Evolutionary conservation across 2,329 filamentous ascomycete genomes (phyloP).

Genomic region (Mycosphaerelloides madeirae): DNA sequence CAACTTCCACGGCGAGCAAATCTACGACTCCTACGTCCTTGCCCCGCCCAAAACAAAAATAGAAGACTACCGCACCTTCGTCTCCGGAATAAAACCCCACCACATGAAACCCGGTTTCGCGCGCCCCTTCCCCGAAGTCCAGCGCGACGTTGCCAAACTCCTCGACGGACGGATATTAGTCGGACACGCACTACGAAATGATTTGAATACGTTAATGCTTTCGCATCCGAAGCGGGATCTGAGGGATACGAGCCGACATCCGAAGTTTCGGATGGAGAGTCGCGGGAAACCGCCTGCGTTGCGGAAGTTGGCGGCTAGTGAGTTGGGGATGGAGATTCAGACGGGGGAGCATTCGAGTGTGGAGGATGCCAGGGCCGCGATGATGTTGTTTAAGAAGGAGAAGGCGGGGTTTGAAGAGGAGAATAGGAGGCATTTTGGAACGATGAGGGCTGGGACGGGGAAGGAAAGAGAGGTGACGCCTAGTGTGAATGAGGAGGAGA

Average conservation of each 20-base stretch:
- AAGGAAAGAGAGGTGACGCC: constrained; percentile 20
- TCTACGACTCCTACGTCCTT: constrained; percentile 90
- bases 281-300: constrained; percentile 66
- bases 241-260: constrained; percentile 76
- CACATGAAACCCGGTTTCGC: constrained; percentile 57
- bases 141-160: constrained; percentile 63
- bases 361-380: constrained; percentile 80
- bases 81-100: constrained; percentile 74
- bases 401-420: constrained; percentile 84
- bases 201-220: constrained; percentile 69
- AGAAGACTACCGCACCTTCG: constrained; percentile 82
- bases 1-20: constrained; percentile 85
- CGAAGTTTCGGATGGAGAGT: constrained; percentile 66
- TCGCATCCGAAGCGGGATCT: constrained; percentile 72
- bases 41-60: constrained; percentile 61
- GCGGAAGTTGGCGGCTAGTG: constrained; percentile 53
- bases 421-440: constrained; percentile 61
- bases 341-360: constrained; percentile 57
- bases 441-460: constrained; percentile 12
- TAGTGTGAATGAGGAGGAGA: constrained; percentile 19
- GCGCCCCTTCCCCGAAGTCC: constrained; percentile 67
- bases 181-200: constrained; percentile 78
- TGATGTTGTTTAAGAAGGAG: constrained; percentile 78
- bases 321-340: constrained; percentile 57
- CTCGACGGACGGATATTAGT: constrained; percentile 69